Base-by-base conservation (phyloP, 2,329 filamentous ascomycete genomes). In the Colletotrichum echinochloae region DNA sequence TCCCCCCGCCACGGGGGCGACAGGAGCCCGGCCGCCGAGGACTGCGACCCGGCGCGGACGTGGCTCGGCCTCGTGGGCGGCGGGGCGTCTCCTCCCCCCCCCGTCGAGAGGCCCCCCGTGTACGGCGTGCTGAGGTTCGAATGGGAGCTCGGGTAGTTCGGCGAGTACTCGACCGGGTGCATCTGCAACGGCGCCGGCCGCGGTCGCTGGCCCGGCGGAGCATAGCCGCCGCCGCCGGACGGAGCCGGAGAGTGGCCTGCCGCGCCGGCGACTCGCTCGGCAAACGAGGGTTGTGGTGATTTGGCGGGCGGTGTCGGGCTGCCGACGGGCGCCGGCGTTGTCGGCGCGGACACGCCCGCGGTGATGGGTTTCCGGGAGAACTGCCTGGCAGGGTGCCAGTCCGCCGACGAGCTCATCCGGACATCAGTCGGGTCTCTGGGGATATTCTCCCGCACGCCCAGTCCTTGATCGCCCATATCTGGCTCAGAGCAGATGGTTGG, bases 171-270 rank as follows among this genome's bases (percentile, higher is more conserved):
- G 41, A 60, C 54, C 9, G 57, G 39, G n/a, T 72, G 63, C 46
- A 67, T 52, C 16, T 72, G 71, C 26, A 72, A 33, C n/a, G 71
- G 71, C 46, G 59, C 59, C 51, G 71, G 71, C 35, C 63, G 54
- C 20, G 57, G 68, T 33, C 67, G 62, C 14, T 55, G 6, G 11
- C 63, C 41, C 4, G 54, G 18, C 26, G 33, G 11, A n/a, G 44
- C 23, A 23, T 60, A n/a, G n/a, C n/a, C 7, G 28, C 26, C 37
- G 26, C 59, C 54, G n/a, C 33, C 20, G 16, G 60, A 46, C 7
- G 52, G 69, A 18, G 54, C 39, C 14, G 66, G 55, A 30, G 60
- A 71, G 20, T 70, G 65, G 12, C 54, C 65, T 3, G 65, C 65
- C 1, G 57, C 68, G 44, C 57, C 68, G 33, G 66, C 62, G 2